Evolutionary conservation across 1,139 yeast genomes (phyloP), one percentile per base, ranked within the genome.

Genomic region (Blastobotrys raffinosifermentans): DNA sequence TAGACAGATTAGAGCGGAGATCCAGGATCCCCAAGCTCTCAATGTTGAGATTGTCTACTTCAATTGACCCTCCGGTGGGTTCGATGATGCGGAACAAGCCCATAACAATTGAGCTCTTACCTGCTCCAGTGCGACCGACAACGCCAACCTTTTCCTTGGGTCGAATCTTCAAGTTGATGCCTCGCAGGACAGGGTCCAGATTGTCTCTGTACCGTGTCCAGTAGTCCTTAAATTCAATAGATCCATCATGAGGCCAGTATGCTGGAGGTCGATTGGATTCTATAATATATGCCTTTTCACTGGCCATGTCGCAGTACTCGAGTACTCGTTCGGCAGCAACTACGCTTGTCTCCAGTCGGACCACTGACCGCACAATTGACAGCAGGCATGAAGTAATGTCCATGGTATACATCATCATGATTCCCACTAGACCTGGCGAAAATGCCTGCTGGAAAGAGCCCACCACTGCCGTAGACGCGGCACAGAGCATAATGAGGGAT

Each of bases 121-220:
- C 94, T 1, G 93, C 89, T 29, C 94, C 94, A 0, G 94, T 83
- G 48, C 94, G 70, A 7, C 94, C 94, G 13, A 82, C 91, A 45
- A 83, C 77, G 31, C 94, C 94, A 46, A 83, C 66, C 53, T 83
- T 83, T 48, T 83, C 91, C 13, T 64, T 64, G 3, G 85, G 68
- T 20, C 69, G 64, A 41, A 83, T 72, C 2, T 65, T 61, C 32
- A 82, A 53, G 25, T 64, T 60, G 35, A 83, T 64, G 33, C 73
- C 64, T 36, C 69, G 70, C 50, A 83, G 61, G 2, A 81, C 84
- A 18, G 76, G 73, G 19, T 60, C 64, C 18, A 63, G 49, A 25
- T 77, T 77, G 6, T 69, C 70, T 44, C 84, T 67, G 55, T 83
- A 83, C 34, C 73, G 67, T 1, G 91, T 73, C 1, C 83, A 70